Conservation (phyloP, 2,329 filamentous ascomycete species). For the Fusarium newnesense region DNA sequence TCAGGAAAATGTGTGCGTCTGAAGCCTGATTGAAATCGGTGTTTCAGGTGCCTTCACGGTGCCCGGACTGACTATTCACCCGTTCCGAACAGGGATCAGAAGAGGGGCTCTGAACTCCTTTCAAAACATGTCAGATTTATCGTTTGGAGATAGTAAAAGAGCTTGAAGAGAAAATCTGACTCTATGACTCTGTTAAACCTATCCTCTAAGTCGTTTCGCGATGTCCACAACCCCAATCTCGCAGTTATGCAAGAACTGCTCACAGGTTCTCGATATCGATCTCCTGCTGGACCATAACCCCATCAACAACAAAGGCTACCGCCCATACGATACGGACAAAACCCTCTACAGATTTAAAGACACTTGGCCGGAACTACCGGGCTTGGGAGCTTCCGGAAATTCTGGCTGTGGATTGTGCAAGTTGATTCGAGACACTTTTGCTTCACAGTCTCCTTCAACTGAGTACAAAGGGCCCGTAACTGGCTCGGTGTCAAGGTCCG, state of each 20-base stretch:
- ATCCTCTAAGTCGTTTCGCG: background rate
- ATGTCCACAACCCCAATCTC: too few species aligned
- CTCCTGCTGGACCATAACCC: background rate
- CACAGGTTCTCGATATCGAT: background rate
- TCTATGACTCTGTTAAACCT: background rate
- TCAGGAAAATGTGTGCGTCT: too few species aligned
- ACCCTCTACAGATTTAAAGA: background rate
- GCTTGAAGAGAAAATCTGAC: background rate
- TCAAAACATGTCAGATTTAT: too few species aligned
- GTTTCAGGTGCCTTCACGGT: background rate
- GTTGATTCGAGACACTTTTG: background rate
- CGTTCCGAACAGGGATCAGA: background rate
- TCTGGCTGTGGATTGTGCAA: background rate
- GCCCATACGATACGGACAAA: background rate
- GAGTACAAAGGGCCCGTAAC: background rate
- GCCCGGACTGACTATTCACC: background rate
- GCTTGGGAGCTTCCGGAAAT: fast-evolving
- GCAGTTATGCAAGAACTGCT: background rate
- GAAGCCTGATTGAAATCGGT: too few species aligned
- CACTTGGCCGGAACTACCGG: background rate
- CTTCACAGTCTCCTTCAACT: background rate
- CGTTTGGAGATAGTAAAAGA: background rate
- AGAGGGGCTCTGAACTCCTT: background rate
- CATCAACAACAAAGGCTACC: background rate
- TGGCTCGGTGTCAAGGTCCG: background rate